phyloP scores from a whole-genome alignment of 371 early-diverging fungal species.

The Actinomortierella ambigua region DNA sequence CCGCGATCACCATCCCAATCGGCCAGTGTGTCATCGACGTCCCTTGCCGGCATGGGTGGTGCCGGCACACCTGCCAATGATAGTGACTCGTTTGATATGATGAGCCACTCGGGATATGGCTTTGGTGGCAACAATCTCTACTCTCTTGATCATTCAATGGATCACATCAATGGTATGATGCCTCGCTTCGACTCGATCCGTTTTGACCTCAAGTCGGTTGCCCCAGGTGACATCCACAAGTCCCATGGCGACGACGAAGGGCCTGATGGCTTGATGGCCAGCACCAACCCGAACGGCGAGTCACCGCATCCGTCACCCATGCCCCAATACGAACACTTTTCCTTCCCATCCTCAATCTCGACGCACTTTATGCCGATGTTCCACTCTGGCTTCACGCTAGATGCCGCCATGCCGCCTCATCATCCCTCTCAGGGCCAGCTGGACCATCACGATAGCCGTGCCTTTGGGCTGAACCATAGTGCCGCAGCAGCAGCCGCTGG shows the following conservation, averaged over 20 bases:
- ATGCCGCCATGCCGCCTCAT: conserved; percentile 34
- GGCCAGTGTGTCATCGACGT: too few relatives aligned
- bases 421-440: too few relatives aligned
- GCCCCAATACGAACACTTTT: conserved; percentile 40
- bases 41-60: too few relatives aligned
- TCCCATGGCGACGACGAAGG: conserved; percentile 17
- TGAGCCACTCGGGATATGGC: conserved; percentile 26
- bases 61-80: conserved; percentile 12
- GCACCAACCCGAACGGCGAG: conserved; percentile 34
- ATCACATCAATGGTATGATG: conserved; percentile 35
- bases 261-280: conserved; percentile 14
- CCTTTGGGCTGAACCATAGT: too few relatives aligned
- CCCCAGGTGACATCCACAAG: conserved; percentile 38
- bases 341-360: conserved; percentile 40
- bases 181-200: conserved; percentile 39
- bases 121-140: conserved; percentile 34
- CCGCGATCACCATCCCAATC: conserved; percentile 15
- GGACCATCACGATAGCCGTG: too few relatives aligned
- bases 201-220: conserved; percentile 41
- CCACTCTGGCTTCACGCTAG: conserved; percentile 21
- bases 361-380: conserved; percentile 42
- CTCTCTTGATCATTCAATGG: conserved; percentile 25
- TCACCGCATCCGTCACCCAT: conserved; percentile 33
- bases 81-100: conserved; percentile 42
- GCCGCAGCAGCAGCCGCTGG: conserved; percentile 5